Evolutionary conservation across 1,284 basidiomycete genomes (phyloP).

Genomic region (Boletus semigastroideus): DNA sequence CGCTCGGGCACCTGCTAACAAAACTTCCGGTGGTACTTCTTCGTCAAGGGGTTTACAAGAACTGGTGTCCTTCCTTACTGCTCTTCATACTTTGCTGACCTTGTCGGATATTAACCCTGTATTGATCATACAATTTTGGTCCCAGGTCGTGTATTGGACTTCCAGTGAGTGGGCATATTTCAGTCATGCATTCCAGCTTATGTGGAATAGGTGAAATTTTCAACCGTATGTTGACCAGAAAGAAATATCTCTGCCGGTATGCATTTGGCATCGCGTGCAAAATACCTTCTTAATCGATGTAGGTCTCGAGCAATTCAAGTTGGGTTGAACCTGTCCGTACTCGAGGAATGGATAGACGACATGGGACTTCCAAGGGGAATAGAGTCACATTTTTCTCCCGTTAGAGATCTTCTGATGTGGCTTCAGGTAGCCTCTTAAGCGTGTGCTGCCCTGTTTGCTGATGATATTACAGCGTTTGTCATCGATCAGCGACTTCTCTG

Average conservation of each 20-base stretch:
- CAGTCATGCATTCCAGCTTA: constrained; percentile 9
- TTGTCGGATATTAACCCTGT: constrained; percentile 92
- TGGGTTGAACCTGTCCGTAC: constrained; percentile 78
- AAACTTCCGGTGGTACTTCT: constrained; percentile 51
- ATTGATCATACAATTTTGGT: constrained; percentile 89
- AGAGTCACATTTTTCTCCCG: constrained; percentile 79
- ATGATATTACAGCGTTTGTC: constrained; percentile 69
- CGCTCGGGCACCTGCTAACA: constrained; percentile 45
- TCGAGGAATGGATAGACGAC: constrained; percentile 91
- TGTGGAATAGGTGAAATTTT: constrained; percentile 78
- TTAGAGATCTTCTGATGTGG: constrained; percentile 86
- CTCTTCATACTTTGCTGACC: constrained; percentile 83
- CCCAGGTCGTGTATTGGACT: constrained; percentile 93
- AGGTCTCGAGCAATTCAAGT: constrained; percentile 90
- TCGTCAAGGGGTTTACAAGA: constrained; percentile 57
- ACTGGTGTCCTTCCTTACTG: constrained; percentile 81
- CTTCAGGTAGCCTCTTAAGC: constrained; percentile 59
- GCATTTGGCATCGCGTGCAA: constrained; percentile 10
- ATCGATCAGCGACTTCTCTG: constrained; percentile 82
- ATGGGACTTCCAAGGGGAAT: constrained; percentile 82
- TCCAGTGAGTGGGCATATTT: constrained; percentile 53
- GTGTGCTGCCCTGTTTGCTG: constrained; percentile 10
- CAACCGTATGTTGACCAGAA: constrained; percentile 88
- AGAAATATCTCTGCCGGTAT: constrained; percentile 91
- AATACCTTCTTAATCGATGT: constrained; percentile 7